Evolutionary conservation across 177 flowering plant genomes (phyloP), one percentile per base, ranked within the genome.

Genomic region (Tripterygium wilfordii): DNA sequence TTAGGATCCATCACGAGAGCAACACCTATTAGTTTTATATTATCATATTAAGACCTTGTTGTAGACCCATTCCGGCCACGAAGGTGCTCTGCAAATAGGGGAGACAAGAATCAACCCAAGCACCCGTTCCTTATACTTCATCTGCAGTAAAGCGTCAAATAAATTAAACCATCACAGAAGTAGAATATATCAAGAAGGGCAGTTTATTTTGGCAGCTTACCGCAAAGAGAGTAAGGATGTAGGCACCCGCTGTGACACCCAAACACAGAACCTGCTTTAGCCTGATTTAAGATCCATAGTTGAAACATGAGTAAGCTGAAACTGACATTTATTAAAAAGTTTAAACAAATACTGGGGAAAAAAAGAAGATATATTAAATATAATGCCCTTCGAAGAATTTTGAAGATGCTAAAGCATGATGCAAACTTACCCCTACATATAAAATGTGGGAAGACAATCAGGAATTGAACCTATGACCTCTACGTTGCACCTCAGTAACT

Each of bases 171-270:
- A 36, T 19, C 13, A 74, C 91, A 2, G 8, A 5, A 35, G 38
- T 3, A 13, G 14, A 35, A 5, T 6, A 35, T 6, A 35, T 6
- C 4, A 15, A 13, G 16, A 10, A 3, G 5, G 38, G 14, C 4
- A 35, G 16, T 10, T 35, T 5, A 5, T 6, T 3, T 6, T 35
- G 14, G 38, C n/a, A 15, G 16, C 38, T 48, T 78, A 83, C 96
- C 5, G 96, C 85, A 67, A 86, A 86, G 9, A 81, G 75, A 42
- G 85, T 72, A 12, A 86, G 84, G 45, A 86, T 58, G 56, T 86
- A 86, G 48, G 96, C 96, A 20, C 96, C 96, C 45, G 88, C 96
- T 10, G 88, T 79, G 10, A 79, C 87, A 2, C 95, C 96, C 69
- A 86, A 45, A 69, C 96, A 83, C 37, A 86, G 30, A 30, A 83